A percentile compares a stretch with the other conserved stretches of the same genome.
phyloP scores from a whole-genome alignment of 2,329 filamentous ascomycete genomes.

The Ceratocystis cacaofunesta region DNA sequence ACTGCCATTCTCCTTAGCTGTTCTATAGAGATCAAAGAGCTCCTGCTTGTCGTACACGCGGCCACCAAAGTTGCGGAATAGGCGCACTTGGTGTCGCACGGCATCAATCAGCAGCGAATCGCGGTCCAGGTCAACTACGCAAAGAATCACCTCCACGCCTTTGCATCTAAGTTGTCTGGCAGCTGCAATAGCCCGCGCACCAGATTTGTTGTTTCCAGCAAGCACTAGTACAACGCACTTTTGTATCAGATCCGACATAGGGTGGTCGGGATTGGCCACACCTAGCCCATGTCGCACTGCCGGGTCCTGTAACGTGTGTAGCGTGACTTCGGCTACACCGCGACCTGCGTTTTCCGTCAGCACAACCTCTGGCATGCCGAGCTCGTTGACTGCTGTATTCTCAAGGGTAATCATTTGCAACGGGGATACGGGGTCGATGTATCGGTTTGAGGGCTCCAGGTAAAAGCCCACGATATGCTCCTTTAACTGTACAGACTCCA shows the following conservation, averaged over 20 bases:
- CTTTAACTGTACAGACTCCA: slow-evolving; percentile 6
- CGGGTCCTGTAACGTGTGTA: slow-evolving; percentile 50
- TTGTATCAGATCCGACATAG: slow-evolving; percentile 22
- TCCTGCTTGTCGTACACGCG: slow-evolving; percentile 49
- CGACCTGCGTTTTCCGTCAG: slow-evolving; percentile 85
- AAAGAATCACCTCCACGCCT: slow-evolving; percentile 65
- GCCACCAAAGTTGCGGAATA: slow-evolving; percentile 73
- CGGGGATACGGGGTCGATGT: slow-evolving; percentile 49
- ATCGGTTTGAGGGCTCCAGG: slow-evolving; percentile 39
- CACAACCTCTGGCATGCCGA: slow-evolving; percentile 75
- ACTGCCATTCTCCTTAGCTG: slow-evolving; percentile 23
- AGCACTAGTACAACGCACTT: slow-evolving; percentile 50
- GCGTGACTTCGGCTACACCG: slow-evolving; percentile 70
- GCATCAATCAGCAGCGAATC: slow-evolving; percentile 69
- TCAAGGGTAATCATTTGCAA: slow-evolving; percentile 86
- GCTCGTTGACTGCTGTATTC: slow-evolving; percentile 74
- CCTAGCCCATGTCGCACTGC: slow-evolving; percentile 41
- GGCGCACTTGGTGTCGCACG: slow-evolving; percentile 63
- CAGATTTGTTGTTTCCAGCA: slow-evolving; percentile 90
- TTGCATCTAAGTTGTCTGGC: slow-evolving; percentile 77
- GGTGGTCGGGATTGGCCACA: slow-evolving; percentile 25
- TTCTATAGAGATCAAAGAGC: slow-evolving; percentile 44
- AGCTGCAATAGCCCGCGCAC: slow-evolving; percentile 69
- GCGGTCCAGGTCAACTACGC: slow-evolving; percentile 70
- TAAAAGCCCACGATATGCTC: slow-evolving; percentile 34